Evolutionary conservation across 306 rosid genomes (phyloP), one percentile per base, ranked within the genome.

Genomic region (Arachis hypogaea): DNA sequence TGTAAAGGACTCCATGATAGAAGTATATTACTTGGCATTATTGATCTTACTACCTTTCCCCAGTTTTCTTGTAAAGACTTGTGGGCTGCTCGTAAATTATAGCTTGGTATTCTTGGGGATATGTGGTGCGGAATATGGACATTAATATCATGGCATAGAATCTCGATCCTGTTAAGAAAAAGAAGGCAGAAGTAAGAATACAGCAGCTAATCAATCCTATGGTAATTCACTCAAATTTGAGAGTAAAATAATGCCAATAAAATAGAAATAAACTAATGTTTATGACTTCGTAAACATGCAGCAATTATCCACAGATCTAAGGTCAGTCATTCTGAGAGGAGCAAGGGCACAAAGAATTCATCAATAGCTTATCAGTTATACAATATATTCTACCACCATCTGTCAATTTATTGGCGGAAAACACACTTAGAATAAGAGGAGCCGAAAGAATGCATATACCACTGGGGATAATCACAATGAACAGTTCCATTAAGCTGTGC

Each of bases 401-500:
- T 54, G 66, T 68, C 68, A 77, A 30, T 52, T 72, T 57, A 81
- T 66, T 40, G 43, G 46, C 60, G 60, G 63, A 44, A 59, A 58
- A 51, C 45, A 71, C 42, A 40, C 75, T n/a, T 40, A 65, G 45
- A 66, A 77, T 18, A 76, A 66, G 49, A 40, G 61, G 69, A 72
- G 51, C 29, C 70, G 1, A 59, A 74, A 72, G 38, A 65, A 61
- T 71, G 77, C 71, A 78, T 51, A 89, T 91, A 94, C 99, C 99
- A 94, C 43, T 54, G 71, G 71, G 99, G 99, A 78, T 94, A 94
- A 68, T 86, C 96, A 80, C 99, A 94, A 73, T 92, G 99, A 80
- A 94, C 92, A 11, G 99, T 94, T 86, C 97, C 99, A 74, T 85
- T 92, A 50, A 94, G 90, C 82, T 94, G 99, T 47, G 99, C 99